Conservation (phyloP, 306 rosid genomes). For the Lithocarpus polystachyus region DNA sequence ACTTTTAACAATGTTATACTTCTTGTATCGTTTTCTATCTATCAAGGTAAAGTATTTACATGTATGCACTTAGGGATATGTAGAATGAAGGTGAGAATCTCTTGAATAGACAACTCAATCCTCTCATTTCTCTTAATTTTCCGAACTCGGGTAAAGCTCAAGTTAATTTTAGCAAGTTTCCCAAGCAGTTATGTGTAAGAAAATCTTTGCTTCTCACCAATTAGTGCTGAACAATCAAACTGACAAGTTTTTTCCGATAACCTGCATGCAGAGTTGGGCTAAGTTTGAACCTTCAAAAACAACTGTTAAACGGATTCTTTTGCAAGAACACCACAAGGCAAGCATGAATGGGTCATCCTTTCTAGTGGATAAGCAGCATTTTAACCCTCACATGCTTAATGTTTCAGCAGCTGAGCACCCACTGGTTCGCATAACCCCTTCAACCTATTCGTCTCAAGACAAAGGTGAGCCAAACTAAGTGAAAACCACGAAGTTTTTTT, state of each 20-base stretch:
- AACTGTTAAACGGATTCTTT: conserved; percentile 62
- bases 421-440: conserved; percentile 30
- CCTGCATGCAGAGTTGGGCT: conserved; percentile 68
- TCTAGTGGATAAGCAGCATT: conserved; percentile 33
- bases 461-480: conserved; percentile 41
- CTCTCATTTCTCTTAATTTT: neutral
- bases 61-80: too few species aligned
- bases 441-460: conserved; percentile 37
- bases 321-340: conserved; percentile 58
- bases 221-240: neutral
- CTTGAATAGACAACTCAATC: neutral
- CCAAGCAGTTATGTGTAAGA: neutral
- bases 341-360: conserved; percentile 28
- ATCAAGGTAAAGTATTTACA: too few species aligned
- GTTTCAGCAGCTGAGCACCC: conserved; percentile 38
- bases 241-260: neutral
- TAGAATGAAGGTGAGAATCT: too few species aligned
- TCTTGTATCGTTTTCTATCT: too few species aligned
- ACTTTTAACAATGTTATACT: too few species aligned
- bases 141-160: neutral
- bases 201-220: neutral
- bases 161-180: too few species aligned
- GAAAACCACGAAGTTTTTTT: conserved; percentile 1
- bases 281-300: conserved; percentile 78
- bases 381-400: conserved; percentile 29